Percentiles rank a stretch among this genome's conserved stretches.
Evolutionary conservation across 148 eudicot genomes (phyloP).

Genomic region (Nepenthes gracilis): DNA sequence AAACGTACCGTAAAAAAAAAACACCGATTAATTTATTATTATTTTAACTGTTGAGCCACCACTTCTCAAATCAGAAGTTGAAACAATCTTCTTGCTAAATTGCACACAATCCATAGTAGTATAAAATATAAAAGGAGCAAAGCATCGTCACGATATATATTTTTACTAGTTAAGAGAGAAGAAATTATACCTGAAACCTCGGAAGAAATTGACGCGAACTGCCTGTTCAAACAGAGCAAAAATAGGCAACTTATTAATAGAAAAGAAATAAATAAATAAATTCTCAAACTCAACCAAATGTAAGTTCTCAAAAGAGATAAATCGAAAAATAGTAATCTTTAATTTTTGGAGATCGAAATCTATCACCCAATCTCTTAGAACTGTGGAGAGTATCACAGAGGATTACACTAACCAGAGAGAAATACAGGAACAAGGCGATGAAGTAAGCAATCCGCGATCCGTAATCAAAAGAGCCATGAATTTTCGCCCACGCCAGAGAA

Average conservation of each 20-base stretch:
- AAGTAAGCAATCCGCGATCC: constrained; percentile 73
- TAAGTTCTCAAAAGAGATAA: not conserved
- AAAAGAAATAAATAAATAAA: too few species aligned
- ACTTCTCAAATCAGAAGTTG: too few species aligned
- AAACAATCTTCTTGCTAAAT: too few species aligned
- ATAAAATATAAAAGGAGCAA: too few species aligned
- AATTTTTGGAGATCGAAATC: not conserved
- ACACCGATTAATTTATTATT: too few species aligned
- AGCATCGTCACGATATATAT: too few species aligned
- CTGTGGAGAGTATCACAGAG: not conserved
- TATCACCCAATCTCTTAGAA: not conserved
- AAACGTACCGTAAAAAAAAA: too few species aligned
- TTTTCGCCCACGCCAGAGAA: constrained; percentile 89
- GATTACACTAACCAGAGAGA: constrained; percentile 60
- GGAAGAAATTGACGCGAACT: constrained; percentile 79
- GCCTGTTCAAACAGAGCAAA: constrained; percentile 32
- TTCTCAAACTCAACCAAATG: not conserved
- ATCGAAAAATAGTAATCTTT: not conserved
- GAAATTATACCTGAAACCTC: constrained; percentile 26
- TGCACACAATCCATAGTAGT: too few species aligned
- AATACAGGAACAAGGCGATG: constrained; percentile 77
- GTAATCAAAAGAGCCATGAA: constrained; percentile 68
- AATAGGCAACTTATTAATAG: not conserved
- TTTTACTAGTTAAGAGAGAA: not conserved
- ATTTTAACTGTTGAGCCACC: too few species aligned